These are phyloP conservation scores for Neonectria neomacrospora DNA, from an alignment of 2,329 filamentous ascomycete genomes.

Conservation along the genomic window DNA sequence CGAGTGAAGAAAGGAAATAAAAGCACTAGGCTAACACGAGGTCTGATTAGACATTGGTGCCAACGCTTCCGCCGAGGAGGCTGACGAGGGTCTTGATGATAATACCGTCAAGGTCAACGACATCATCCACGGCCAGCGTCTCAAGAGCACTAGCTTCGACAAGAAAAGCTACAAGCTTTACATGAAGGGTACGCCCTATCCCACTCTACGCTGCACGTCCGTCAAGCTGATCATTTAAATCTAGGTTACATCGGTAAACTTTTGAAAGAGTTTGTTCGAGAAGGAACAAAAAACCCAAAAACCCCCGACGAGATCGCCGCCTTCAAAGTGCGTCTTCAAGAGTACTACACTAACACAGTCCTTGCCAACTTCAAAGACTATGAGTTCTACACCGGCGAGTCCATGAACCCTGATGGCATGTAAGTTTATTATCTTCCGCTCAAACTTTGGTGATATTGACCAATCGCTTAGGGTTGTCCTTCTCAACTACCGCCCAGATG, in stretches of 20 bases:
- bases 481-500: constrained; percentile 98
- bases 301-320: constrained; percentile 68
- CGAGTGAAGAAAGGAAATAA: constrained; percentile 1
- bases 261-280: no score
- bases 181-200: constrained; percentile 77
- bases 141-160: constrained; percentile 81
- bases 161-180: constrained; percentile 88
- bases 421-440: constrained; percentile 60
- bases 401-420: constrained; percentile 95
- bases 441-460: constrained; percentile 16
- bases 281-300: no score
- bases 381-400: constrained; percentile 93
- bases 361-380: constrained; percentile 92
- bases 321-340: constrained; percentile 81
- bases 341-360: constrained; percentile 84
- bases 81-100: constrained; percentile 80
- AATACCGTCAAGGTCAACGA: constrained; percentile 82
- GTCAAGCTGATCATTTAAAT: constrained; percentile 13
- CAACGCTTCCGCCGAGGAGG: constrained; percentile 96
- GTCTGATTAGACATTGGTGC: constrained; percentile 78
- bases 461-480: constrained; percentile 75
- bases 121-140: constrained; percentile 91
- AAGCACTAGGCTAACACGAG: constrained; percentile 25
- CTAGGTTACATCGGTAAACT: constrained; percentile 82
- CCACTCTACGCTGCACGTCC: not conserved